Conservation (phyloP, 768 basidiomycete species). For the Suillus lakei region DNA sequence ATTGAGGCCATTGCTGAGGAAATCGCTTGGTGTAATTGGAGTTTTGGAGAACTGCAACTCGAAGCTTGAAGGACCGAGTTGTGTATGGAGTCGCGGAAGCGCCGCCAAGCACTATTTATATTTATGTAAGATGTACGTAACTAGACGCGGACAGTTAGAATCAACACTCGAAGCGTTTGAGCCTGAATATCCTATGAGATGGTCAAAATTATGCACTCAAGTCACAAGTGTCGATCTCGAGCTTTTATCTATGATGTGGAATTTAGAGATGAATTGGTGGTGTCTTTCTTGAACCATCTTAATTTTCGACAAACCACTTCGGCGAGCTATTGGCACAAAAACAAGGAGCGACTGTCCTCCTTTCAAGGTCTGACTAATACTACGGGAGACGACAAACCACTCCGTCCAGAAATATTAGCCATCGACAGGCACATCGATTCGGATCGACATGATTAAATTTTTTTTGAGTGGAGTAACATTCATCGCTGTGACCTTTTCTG, state of each 20-base stretch:
- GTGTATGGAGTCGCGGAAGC: background rate
- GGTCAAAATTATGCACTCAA: background rate
- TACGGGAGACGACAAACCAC: too few species aligned
- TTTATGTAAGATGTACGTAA: background rate
- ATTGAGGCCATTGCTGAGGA: constrained; percentile 45
- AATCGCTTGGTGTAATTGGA: too few species aligned
- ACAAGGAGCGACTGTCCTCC: too few species aligned
- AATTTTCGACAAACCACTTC: too few species aligned
- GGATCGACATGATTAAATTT: background rate
- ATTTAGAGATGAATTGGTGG: background rate
- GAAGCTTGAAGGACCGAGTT: background rate
- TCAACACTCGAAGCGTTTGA: background rate
- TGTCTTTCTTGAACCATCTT: background rate
- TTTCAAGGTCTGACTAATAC: too few species aligned
- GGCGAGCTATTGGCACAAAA: too few species aligned
- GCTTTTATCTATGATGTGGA: background rate
- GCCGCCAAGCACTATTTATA: background rate
- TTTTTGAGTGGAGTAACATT: background rate
- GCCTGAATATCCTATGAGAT: background rate
- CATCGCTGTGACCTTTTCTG: background rate
- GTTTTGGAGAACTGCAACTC: background rate
- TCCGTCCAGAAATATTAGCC: too few species aligned
- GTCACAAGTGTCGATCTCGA: background rate
- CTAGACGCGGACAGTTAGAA: too few species aligned
- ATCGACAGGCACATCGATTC: too few species aligned